Conservation (phyloP, 148 eudicot genomes). For the Tetragonia tetragonoides region DNA sequence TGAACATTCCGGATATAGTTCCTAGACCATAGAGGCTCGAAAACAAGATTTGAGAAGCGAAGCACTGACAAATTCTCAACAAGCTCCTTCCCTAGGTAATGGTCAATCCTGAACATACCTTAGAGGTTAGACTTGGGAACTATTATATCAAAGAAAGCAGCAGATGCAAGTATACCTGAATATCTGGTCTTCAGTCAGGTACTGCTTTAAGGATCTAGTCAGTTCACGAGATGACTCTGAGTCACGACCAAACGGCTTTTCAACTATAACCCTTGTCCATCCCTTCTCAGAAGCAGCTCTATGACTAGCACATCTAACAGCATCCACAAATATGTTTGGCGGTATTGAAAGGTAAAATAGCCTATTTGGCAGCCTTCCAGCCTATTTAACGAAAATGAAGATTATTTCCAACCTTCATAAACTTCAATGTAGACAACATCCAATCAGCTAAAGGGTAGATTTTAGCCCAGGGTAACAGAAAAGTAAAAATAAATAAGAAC, state of each 20-base stretch:
- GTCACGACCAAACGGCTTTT: slow-evolving; percentile 93
- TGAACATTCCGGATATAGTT: slow-evolving; percentile 82
- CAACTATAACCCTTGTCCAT: slow-evolving; percentile 89
- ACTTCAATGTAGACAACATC: neutral
- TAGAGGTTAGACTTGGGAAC: neutral
- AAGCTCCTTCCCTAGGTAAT: slow-evolving; percentile 81
- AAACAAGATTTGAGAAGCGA: slow-evolving; percentile 89
- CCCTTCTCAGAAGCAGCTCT: slow-evolving; percentile 66
- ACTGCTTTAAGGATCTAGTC: slow-evolving; percentile 51
- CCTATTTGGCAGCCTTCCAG: slow-evolving; percentile 59
- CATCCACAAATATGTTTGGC: slow-evolving; percentile 78
- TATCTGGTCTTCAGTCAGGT: slow-evolving; percentile 79
- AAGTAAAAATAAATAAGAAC: neutral
- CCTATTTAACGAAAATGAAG: slow-evolving; percentile 31
- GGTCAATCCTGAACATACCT: slow-evolving; percentile 71
- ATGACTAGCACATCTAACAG: slow-evolving; percentile 56
- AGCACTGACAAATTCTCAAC: slow-evolving; percentile 87
- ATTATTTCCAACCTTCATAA: neutral
- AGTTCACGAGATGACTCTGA: slow-evolving; percentile 62
- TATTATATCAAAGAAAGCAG: neutral
- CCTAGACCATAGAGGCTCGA: slow-evolving; percentile 84
- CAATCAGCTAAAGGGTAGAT: neutral
- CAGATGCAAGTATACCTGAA: slow-evolving; percentile 49
- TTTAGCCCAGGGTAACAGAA: neutral
- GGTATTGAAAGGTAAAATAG: slow-evolving; percentile 86